phyloP scores from a whole-genome alignment of 768 basidiomycete genomes.

The Nevesoporus exiguus region DNA sequence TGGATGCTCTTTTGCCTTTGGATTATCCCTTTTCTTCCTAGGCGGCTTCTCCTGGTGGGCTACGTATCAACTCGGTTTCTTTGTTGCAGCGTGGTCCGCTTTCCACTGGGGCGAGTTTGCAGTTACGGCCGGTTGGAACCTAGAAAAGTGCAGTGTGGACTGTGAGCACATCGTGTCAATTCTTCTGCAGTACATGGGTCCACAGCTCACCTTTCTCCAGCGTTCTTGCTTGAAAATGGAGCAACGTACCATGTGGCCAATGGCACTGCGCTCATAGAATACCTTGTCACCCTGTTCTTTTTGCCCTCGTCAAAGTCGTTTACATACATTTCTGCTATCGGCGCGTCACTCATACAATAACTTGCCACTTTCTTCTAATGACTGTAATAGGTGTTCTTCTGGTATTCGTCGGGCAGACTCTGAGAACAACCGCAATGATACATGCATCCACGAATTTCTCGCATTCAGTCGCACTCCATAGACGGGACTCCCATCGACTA shows the following conservation, averaged over 20 bases:
- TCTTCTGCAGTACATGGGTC: neutral
- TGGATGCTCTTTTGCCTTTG: conserved; percentile 65
- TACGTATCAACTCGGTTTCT: conserved; percentile 78
- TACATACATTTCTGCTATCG: conserved; percentile 56
- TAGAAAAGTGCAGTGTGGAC: conserved; percentile 86
- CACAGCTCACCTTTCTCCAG: conserved; percentile 39
- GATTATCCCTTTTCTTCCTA: conserved; percentile 45
- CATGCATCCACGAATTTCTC: conserved; percentile 93
- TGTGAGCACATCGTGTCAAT: conserved; percentile 53
- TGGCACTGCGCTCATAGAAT: conserved; percentile 72
- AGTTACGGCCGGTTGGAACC: conserved; percentile 94
- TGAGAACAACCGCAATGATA: conserved; percentile 94
- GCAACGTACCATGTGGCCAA: conserved; percentile 83
- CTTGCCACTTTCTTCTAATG: neutral
- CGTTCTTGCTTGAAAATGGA: conserved; percentile 92
- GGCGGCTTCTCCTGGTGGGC: conserved; percentile 60
- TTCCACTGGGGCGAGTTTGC: conserved; percentile 97
- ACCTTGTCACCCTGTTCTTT: conserved; percentile 66
- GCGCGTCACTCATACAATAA: conserved; percentile 36
- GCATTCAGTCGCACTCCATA: conserved; percentile 77
- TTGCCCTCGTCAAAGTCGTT: conserved; percentile 59
- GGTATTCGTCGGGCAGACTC: conserved; percentile 65
- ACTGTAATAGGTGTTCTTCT: conserved; percentile 53
- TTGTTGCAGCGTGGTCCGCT: conserved; percentile 73
- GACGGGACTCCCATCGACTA: conserved; percentile 68